phyloP scores from a whole-genome alignment of 305 asterid species.

The Plantago lanceolata region DNA sequence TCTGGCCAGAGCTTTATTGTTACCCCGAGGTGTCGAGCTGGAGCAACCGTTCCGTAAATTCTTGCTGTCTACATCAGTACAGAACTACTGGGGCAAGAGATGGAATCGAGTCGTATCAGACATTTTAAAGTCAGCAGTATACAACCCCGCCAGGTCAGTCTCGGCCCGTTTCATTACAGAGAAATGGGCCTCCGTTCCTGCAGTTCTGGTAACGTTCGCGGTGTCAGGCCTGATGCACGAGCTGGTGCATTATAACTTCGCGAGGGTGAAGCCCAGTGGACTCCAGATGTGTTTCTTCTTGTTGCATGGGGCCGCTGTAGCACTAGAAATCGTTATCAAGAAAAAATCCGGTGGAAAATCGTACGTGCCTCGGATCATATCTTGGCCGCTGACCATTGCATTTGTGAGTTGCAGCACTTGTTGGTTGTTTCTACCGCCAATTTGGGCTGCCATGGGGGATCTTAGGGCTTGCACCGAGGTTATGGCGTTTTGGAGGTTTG shows the following conservation, averaged over 20 bases:
- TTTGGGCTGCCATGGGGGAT: slow-evolving; percentile 36
- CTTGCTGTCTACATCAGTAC: slow-evolving; percentile 41
- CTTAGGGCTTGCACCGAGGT: slow-evolving; percentile 44
- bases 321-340: slow-evolving; percentile 30
- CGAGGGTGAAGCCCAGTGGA: slow-evolving; percentile 41
- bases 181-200: slow-evolving; percentile 36
- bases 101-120: slow-evolving; percentile 52
- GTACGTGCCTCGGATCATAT: slow-evolving; percentile 30
- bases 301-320: slow-evolving; percentile 38
- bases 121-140: slow-evolving; percentile 38
- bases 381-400: slow-evolving; percentile 28
- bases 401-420: slow-evolving; percentile 36
- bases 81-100: slow-evolving; percentile 56
- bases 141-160: slow-evolving; percentile 22
- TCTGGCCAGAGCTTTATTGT: not conserved
- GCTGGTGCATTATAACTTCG: slow-evolving; percentile 41
- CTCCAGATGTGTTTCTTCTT: slow-evolving; percentile 37
- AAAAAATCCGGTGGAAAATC: slow-evolving; percentile 18
- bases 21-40: slow-evolving; percentile 31
- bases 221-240: slow-evolving; percentile 69
- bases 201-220: slow-evolving; percentile 38
- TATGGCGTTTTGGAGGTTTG: slow-evolving; percentile 37
- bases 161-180: slow-evolving; percentile 8
- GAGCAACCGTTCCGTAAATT: slow-evolving; percentile 50
- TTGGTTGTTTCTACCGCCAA: slow-evolving; percentile 62